These are phyloP conservation scores for Corylus avellana DNA, from an alignment of 306 rosid species.

Conservation along the genomic window DNA sequence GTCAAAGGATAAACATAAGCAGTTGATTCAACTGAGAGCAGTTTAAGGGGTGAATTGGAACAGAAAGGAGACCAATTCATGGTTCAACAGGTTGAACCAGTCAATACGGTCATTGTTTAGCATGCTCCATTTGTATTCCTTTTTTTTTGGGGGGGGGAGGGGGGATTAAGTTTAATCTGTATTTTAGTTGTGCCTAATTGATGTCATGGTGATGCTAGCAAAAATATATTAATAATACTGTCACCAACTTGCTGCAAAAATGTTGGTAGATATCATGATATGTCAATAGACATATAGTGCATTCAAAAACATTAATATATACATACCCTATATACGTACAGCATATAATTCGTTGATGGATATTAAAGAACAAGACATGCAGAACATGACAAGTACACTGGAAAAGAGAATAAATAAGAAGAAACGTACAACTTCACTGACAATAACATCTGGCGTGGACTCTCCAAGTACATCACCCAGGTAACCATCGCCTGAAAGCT, in stretches of 20 bases:
- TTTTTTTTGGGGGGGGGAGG: too few relatives aligned
- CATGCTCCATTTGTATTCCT: too few relatives aligned
- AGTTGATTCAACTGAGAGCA: background rate
- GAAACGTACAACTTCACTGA: slow-evolving; percentile 77
- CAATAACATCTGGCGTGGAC: slow-evolving; percentile 87
- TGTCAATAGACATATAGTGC: background rate
- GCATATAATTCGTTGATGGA: background rate
- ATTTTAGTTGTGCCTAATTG: background rate
- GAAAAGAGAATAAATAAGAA: background rate
- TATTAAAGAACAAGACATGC: slow-evolving; percentile 15
- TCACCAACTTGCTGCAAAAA: background rate
- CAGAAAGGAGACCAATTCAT: background rate
- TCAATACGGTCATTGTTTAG: background rate
- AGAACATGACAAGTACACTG: slow-evolving; percentile 9
- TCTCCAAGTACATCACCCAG: slow-evolving; percentile 88
- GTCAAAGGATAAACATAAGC: too few relatives aligned
- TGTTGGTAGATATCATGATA: background rate
- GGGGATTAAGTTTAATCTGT: background rate
- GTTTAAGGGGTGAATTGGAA: background rate
- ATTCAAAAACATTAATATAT: background rate
- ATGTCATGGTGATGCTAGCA: background rate
- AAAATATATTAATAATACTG: background rate
- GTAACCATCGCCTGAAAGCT: slow-evolving; percentile 76
- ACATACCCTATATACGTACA: background rate
- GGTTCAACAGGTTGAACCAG: background rate